Evolutionary conservation across 345 rosid genomes (phyloP).

Genomic region (Turritis glabra): DNA sequence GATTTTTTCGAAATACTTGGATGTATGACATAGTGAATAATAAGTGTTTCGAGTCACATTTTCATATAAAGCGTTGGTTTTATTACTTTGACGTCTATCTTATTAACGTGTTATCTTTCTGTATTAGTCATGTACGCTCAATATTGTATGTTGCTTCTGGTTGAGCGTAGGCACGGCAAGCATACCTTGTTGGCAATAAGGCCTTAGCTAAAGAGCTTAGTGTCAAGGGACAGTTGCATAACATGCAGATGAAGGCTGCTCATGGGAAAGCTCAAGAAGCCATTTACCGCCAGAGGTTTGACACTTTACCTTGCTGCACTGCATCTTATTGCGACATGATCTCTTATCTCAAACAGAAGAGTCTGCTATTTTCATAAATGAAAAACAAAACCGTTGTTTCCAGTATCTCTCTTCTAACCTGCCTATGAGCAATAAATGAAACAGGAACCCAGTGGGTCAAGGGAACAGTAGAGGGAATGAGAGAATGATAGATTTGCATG

Average conservation of each 20-base stretch:
- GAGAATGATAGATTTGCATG: conserved; percentile 96
- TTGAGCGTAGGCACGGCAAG: conserved; percentile 74
- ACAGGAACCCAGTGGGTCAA: conserved; percentile 73
- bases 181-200: conserved; percentile 88
- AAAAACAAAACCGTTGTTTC: neutral
- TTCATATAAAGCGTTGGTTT: neutral
- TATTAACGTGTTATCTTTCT: neutral
- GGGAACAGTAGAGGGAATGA: conserved; percentile 78
- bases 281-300: conserved; percentile 91
- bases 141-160: conserved; percentile 8
- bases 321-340: conserved; percentile 1
- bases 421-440: conserved; percentile 17
- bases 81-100: neutral
- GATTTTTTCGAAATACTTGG: neutral
- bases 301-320: conserved; percentile 13
- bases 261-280: conserved; percentile 97
- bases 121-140: neutral
- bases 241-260: conserved; percentile 93
- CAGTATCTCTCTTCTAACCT: conserved; percentile 27
- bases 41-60: neutral
- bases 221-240: conserved; percentile 86
- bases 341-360: neutral
- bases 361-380: neutral
- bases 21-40: neutral
- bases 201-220: conserved; percentile 94